Percentiles rank a stretch among this genome's conserved stretches.
Conservation (phyloP, 2,329 filamentous ascomycete genomes). For the Stagonosporopsis chrysanthemi region DNA sequence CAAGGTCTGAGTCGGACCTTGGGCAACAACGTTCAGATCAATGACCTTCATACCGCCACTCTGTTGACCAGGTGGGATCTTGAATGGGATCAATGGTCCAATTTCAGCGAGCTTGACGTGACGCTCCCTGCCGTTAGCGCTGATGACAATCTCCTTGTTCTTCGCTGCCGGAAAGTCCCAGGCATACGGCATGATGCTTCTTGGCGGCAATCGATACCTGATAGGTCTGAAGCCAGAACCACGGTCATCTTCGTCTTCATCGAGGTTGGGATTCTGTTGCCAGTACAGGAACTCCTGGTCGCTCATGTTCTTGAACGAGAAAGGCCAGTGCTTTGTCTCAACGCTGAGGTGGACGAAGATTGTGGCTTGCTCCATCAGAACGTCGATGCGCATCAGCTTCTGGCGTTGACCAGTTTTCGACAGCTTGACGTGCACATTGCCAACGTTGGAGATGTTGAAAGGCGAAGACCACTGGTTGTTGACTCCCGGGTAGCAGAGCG, state of each 20-base stretch:
- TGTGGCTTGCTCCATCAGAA: slow-evolving; percentile 90
- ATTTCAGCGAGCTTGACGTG: slow-evolving; percentile 97
- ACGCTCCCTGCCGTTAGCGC: slow-evolving; percentile 78
- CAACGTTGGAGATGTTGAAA: slow-evolving; percentile 95
- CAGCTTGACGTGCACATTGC: slow-evolving; percentile 91
- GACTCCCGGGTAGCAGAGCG: slow-evolving; percentile 88
- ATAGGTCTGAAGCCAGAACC: slow-evolving; percentile 90
- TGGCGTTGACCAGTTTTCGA: slow-evolving; percentile 90
- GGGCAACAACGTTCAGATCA: slow-evolving; percentile 93
- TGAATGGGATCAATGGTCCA: slow-evolving; percentile 94
- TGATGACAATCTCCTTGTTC: slow-evolving; percentile 89
- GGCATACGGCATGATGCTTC: slow-evolving; percentile 99
- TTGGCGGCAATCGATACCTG: slow-evolving; percentile 85
- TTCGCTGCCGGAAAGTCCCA: slow-evolving; percentile 99
- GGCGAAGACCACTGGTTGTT: slow-evolving; percentile 98
- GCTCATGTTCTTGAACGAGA: slow-evolving; percentile 98
- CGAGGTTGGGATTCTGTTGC: slow-evolving; percentile 90
- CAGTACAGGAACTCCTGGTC: slow-evolving; percentile 97
- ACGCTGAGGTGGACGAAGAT: slow-evolving; percentile 90
- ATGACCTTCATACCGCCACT: slow-evolving; percentile 80
- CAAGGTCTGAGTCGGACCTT: slow-evolving; percentile 92
- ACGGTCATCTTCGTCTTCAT: slow-evolving; percentile 86
- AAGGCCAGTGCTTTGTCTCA: slow-evolving; percentile 96
- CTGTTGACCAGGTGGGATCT: slow-evolving; percentile 72
- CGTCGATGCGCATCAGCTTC: slow-evolving; percentile 83